Evolutionary conservation across 768 basidiomycete species (phyloP).

Genomic region (Antrodiella citrinella): DNA sequence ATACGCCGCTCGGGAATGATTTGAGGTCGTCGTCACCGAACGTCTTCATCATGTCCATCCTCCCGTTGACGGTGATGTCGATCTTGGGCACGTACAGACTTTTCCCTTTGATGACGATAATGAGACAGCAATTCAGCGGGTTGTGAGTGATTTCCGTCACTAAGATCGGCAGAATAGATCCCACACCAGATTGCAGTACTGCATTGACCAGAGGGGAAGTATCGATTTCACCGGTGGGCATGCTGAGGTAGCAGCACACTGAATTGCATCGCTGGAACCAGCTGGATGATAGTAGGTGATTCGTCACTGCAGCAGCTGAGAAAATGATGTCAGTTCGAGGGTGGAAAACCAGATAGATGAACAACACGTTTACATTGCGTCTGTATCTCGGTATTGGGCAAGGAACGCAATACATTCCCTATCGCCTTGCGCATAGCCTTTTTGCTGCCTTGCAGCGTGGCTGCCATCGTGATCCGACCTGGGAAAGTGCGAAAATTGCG

Average conservation of each 20-base stretch:
- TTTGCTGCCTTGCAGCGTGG: slow-evolving; percentile 42
- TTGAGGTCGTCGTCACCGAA: slow-evolving; percentile 51
- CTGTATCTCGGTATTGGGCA: slow-evolving; percentile 39
- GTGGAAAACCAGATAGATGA: slow-evolving; percentile 1
- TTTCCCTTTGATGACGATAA: slow-evolving; percentile 37
- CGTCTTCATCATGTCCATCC: slow-evolving; percentile 63
- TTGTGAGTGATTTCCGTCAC: background rate
- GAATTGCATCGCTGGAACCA: slow-evolving; percentile 40
- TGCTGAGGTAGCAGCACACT: slow-evolving; percentile 73
- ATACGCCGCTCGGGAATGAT: slow-evolving; percentile 49
- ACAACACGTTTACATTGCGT: slow-evolving; percentile 45
- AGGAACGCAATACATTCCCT: slow-evolving; percentile 31
- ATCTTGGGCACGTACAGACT: slow-evolving; percentile 66
- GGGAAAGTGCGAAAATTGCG: too few species aligned
- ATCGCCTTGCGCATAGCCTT: slow-evolving; percentile 45
- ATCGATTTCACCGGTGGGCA: slow-evolving; percentile 65
- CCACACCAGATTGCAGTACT: slow-evolving; percentile 49
- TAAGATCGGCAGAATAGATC: slow-evolving; percentile 1
- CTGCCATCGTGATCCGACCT: slow-evolving; percentile 6
- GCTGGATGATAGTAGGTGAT: slow-evolving; percentile 40
- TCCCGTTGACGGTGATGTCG: slow-evolving; percentile 25
- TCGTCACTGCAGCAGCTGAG: slow-evolving; percentile 18
- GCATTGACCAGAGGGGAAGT: slow-evolving; percentile 43
- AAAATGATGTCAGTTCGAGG: background rate
- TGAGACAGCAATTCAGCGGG: background rate